Conservation (phyloP, 2,329 filamentous ascomycete genomes). For the Septoria petroselini region DNA sequence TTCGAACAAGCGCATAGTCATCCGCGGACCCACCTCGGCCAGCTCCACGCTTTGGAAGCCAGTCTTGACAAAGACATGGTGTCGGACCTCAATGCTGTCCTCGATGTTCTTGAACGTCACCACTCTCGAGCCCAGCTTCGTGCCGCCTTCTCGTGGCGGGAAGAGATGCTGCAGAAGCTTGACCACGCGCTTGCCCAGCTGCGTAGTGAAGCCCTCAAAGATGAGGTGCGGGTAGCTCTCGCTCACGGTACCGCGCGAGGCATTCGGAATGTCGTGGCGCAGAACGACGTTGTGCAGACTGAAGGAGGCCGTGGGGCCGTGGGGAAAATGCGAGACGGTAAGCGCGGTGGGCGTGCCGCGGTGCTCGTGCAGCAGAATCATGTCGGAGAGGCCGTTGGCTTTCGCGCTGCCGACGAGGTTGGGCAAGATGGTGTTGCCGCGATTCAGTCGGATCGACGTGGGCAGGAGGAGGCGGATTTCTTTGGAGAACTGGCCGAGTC, state of each 20-base stretch:
- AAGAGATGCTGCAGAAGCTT: conserved; percentile 94
- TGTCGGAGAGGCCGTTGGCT: conserved; percentile 74
- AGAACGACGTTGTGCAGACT: conserved; percentile 90
- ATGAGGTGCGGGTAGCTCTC: conserved; percentile 93
- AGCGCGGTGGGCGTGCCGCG: conserved; percentile 87
- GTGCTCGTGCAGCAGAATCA: conserved; percentile 87
- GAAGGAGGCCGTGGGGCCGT: conserved; percentile 84
- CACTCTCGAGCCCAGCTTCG: conserved; percentile 81
- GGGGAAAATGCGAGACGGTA: conserved; percentile 81
- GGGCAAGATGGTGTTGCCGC: conserved; percentile 82
- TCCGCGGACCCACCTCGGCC: conserved; percentile 84
- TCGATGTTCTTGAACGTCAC: conserved; percentile 95
- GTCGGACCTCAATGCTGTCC: conserved; percentile 80
- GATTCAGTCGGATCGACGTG: conserved; percentile 82
- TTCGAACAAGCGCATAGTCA: conserved; percentile 97
- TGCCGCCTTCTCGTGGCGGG: conserved; percentile 76
- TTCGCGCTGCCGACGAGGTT: conserved; percentile 82
- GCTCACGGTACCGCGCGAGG: conserved; percentile 79
- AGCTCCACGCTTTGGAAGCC: conserved; percentile 85
- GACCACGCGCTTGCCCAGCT: conserved; percentile 75
- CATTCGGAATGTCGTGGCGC: conserved; percentile 87
- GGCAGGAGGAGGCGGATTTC: conserved; percentile 82
- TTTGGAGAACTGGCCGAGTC: conserved; percentile 86
- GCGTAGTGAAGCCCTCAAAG: conserved; percentile 87
- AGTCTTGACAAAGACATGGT: conserved; percentile 92